Evolutionary conservation across 345 rosid species (phyloP), one percentile per base, ranked within the genome.

Genomic region (Eucalyptus leucophloia): DNA sequence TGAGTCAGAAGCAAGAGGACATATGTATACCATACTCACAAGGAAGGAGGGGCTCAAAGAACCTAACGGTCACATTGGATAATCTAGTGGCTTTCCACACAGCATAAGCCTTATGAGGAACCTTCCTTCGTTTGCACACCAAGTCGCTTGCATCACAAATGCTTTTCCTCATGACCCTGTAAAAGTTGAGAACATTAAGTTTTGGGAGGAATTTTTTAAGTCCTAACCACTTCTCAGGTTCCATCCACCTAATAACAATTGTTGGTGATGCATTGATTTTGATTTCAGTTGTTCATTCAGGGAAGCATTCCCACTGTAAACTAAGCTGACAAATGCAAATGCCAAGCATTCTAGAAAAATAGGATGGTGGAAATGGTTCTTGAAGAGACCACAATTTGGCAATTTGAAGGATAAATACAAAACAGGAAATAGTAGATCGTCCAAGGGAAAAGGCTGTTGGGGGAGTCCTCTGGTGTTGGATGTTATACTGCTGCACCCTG

Each of bases 141-240:
- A 98, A 90, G 58, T 91, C 93, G 91, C 96, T 94, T 37, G 97
- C 58, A 90, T 97, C 95, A 42, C 94, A 92, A 86, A 96, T 87
- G 88, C 87, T 89, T 92, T 91, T 90, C 93, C 86, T 96, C 37
- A 98, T 88, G 51, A 93, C 88, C 80, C 99, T 98, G 94, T 89
- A 90, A 91, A 92, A 54, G 62, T 89, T 86, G 86, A 69, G 37
- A 15, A 86, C 65, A 88, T 44, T 15, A 10, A 86, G 65, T 32
- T 37, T n/a, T 11, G 87, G 5, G 23, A 40, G 45, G 54, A 23
- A 86, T 9, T 86, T 86, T 86, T 3, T 0, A 72, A 3, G 23
- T 34, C 26, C 12, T n/a, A 40, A 17, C 44, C 28, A 49, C 49
- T 67, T 45, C 60, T 62, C n/a, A 6, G 86, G 86, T 82, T 45